Percentiles rank a stretch among this genome's conserved stretches.
Evolutionary conservation across 768 basidiomycete species (phyloP).

Genomic region (Pisolithus marmoratus): DNA sequence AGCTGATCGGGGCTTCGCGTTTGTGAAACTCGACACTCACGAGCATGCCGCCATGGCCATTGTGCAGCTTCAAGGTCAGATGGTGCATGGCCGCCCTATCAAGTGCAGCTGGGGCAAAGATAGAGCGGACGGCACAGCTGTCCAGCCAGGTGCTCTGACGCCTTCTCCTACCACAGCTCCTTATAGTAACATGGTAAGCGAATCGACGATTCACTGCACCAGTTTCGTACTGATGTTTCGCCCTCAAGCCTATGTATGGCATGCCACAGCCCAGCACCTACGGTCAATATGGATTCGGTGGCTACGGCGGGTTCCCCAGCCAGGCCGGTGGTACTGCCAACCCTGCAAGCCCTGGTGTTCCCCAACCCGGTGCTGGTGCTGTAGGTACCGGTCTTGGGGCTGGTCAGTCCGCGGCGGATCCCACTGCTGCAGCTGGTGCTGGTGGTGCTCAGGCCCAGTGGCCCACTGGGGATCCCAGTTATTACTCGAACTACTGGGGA

Average conservation of each 20-base stretch:
- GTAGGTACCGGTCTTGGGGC: slow-evolving; percentile 52
- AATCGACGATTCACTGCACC: neutral
- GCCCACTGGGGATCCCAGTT: slow-evolving; percentile 68
- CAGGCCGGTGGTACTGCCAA: slow-evolving; percentile 48
- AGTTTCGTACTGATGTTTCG: slow-evolving; percentile 5
- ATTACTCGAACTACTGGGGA: slow-evolving; percentile 83
- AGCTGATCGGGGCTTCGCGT: slow-evolving; percentile 96
- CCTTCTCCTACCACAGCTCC: slow-evolving; percentile 57
- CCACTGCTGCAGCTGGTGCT: slow-evolving; percentile 40
- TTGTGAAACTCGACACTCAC: slow-evolving; percentile 97
- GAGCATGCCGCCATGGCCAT: slow-evolving; percentile 99
- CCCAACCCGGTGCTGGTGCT: slow-evolving; percentile 52
- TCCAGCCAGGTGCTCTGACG: slow-evolving; percentile 48
- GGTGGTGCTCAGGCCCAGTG: slow-evolving; percentile 70
- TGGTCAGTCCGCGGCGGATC: slow-evolving; percentile 52
- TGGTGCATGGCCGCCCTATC: slow-evolving; percentile 95
- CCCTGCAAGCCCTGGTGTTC: slow-evolving; percentile 38
- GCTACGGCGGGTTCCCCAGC: slow-evolving; percentile 65
- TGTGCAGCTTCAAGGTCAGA: slow-evolving; percentile 92
- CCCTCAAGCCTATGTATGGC: slow-evolving; percentile 74
- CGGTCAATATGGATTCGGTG: slow-evolving; percentile 69
- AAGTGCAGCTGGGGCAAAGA: slow-evolving; percentile 99
- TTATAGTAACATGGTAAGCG: slow-evolving; percentile 71
- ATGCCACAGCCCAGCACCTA: slow-evolving; percentile 81
- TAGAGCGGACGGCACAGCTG: slow-evolving; percentile 64